phyloP scores from a whole-genome alignment of 2,329 filamentous ascomycete genomes.

The Emergomyces orientalis region DNA sequence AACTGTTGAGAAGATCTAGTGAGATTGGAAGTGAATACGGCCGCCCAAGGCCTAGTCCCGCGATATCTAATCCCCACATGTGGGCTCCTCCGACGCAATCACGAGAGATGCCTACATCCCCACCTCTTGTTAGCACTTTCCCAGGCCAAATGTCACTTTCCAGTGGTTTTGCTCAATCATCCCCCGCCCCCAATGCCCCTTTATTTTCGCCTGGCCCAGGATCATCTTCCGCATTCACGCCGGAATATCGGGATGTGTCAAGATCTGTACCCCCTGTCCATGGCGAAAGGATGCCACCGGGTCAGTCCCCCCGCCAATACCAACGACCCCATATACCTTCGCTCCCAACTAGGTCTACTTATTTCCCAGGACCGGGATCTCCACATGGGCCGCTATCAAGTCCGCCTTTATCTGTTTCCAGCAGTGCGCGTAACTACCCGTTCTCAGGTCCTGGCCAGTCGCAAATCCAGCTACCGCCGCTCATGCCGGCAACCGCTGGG shows the following conservation, averaged over 20 bases:
- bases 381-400: conserved; percentile 5
- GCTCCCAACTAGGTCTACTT: conserved; percentile 2
- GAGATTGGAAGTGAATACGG: conserved; percentile 9
- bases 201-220: conserved; percentile 1
- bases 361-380: conserved; percentile 7
- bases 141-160: conserved; percentile 1
- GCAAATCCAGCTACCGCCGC: conserved; percentile 10
- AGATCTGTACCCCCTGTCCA: conserved; percentile 3
- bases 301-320: conserved; percentile 8
- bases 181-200: not conserved
- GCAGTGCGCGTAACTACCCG: not conserved
- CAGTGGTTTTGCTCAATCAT: conserved; percentile 6
- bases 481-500: conserved; percentile 7
- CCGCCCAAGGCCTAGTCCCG: conserved; percentile 7
- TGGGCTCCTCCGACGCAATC: conserved; percentile 9
- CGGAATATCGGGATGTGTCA: conserved; percentile 1
- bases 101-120: conserved; percentile 8
- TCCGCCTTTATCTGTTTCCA: not conserved
- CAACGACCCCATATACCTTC: not conserved
- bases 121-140: not conserved
- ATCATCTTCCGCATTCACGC: not conserved
- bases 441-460: conserved; percentile 4
- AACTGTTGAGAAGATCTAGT: conserved; percentile 1
- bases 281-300: conserved; percentile 4
- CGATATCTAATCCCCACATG: conserved; percentile 7